A percentile compares a stretch with the other conserved stretches of the same genome.
These are phyloP conservation scores for Annulohypoxylon maeteangense DNA, from an alignment of 495 filamentous ascomycete species.

Conservation along the genomic window DNA sequence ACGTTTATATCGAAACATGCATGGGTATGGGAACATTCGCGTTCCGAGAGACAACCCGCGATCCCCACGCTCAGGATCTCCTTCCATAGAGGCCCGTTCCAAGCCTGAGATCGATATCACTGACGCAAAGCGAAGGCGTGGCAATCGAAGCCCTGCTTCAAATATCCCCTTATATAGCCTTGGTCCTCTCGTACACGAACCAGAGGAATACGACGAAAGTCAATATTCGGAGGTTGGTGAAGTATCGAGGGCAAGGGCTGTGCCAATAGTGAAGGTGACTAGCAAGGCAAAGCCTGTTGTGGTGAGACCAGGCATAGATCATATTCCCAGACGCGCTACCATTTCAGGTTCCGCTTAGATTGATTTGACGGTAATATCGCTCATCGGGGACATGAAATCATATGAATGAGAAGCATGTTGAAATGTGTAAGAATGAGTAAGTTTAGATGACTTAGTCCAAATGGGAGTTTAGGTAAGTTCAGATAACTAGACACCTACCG, in stretches of 20 bases:
- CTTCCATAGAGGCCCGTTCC: not conserved
- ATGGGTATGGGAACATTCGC: not conserved
- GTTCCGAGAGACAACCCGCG: not conserved
- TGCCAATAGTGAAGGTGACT: constrained; percentile 4
- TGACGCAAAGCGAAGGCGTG: too few species aligned
- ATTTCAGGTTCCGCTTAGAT: not conserved
- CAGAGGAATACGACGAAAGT: not conserved
- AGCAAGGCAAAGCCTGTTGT: not conserved
- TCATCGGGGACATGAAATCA: too few species aligned
- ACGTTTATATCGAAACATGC: not conserved
- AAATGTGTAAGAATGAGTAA: too few species aligned
- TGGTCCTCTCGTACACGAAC: not conserved
- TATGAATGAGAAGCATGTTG: too few species aligned
- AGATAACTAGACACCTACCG: too few species aligned
- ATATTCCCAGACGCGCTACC: not conserved
- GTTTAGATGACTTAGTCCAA: too few species aligned
- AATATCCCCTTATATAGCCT: not conserved
- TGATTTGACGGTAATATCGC: not conserved
- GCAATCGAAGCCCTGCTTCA: not conserved
- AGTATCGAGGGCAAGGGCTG: not conserved
- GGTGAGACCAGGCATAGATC: not conserved
- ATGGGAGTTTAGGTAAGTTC: too few species aligned
- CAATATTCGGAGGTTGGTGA: not conserved
- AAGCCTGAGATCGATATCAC: not conserved
- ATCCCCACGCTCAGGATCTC: not conserved